Evolutionary conservation across 129 eudicot genomes (phyloP), one percentile per base, ranked within the genome.

Genomic region (Heracleum sosnowskyi): DNA sequence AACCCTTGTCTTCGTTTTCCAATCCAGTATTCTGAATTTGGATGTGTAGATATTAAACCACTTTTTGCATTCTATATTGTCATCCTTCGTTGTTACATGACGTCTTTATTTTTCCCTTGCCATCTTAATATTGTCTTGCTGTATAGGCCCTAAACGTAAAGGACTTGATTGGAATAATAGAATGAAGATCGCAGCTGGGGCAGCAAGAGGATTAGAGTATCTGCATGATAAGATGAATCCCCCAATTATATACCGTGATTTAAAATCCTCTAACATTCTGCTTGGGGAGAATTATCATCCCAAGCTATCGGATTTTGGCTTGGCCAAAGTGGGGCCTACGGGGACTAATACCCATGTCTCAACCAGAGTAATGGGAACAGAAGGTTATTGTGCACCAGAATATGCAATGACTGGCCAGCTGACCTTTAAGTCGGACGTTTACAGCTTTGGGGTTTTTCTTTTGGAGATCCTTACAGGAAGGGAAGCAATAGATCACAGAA

Each of bases 181-280:
- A 82, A 88, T 88, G 91, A 85, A 85, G 49, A 85, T 88, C 49
- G 91, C 89, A 70, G 91, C 91, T 51, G 91, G 91, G 22, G 87
- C 91, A 51, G 89, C 91, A 39, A 82, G 66, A 72, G 91, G 91
- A 15, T 77, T 88, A 31, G 91, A 85, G 71, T 88, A 85, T 79
- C 78, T 88, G 81, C 91, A 88, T 74, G 89, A 85, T 76, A 85
- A 81, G 86, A 78, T 86, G 87, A 74, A 79, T 17, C 86, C 82
- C 36, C 91, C 89, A 22, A 74, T 88, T 49, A 85, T 88, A 62
- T 88, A 88, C 68, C 91, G 91, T 81, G 91, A 88, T 74, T 62
- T 78, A 35, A 78, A 62, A 44, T n/a, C 62, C 74, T 64, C 80
- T 17, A 78, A 78, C 41, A 36, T 74, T 74, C 60, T 74, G 60